These are phyloP conservation scores for Orbilia javanica DNA, from an alignment of 2,329 filamentous ascomycete species.

Conservation along the genomic window DNA sequence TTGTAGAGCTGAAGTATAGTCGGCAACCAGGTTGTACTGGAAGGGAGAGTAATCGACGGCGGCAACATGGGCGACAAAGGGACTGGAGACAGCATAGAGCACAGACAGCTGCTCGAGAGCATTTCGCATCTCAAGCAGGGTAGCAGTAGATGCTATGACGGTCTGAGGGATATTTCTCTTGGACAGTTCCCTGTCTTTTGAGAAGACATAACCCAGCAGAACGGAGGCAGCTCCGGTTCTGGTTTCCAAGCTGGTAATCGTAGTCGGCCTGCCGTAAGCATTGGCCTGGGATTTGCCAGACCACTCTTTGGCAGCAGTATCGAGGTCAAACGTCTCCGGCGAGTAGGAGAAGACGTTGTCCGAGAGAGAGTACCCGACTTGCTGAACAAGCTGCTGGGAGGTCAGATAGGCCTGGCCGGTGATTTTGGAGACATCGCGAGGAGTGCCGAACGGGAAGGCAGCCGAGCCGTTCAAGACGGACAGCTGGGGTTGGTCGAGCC, in stretches of 20 bases:
- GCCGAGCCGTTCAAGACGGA: constrained; percentile 61
- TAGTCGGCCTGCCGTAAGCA: constrained; percentile 71
- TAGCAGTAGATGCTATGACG: constrained; percentile 86
- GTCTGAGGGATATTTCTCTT: constrained; percentile 93
- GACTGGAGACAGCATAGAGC: constrained; percentile 90
- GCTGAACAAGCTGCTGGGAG: constrained; percentile 92
- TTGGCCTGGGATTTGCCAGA: constrained; percentile 77
- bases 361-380: constrained; percentile 92
- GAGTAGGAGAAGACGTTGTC: constrained; percentile 94
- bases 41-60: constrained; percentile 84
- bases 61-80: constrained; percentile 91
- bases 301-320: constrained; percentile 85
- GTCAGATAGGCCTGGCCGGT: constrained; percentile 92
- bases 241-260: constrained; percentile 84
- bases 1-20: constrained; percentile 84
- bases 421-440: constrained; percentile 67
- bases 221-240: constrained; percentile 89
- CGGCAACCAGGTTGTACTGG: constrained; percentile 80
- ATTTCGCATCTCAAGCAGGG: constrained; percentile 82
- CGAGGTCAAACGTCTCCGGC: constrained; percentile 90
- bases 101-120: constrained; percentile 91
- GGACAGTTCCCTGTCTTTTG: constrained; percentile 90
- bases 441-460: constrained; percentile 61
- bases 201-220: constrained; percentile 96
- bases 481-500: constrained; percentile 59